Base-by-base conservation (phyloP, 495 filamentous ascomycete species). In the Pseudevernia furfuracea region DNA sequence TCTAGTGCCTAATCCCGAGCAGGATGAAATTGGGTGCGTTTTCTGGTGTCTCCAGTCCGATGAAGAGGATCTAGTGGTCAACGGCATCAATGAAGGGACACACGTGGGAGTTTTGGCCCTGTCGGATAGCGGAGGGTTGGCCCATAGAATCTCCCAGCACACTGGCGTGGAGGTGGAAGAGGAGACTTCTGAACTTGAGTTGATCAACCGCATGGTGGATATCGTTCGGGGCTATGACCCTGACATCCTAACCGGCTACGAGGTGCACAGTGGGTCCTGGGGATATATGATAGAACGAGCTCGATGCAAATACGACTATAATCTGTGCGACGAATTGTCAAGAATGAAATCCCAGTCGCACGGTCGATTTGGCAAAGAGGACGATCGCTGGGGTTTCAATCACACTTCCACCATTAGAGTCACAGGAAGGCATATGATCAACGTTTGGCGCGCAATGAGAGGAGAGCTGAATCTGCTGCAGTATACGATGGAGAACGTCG, bases 401-500 rank as follows among this genome's bases (percentile, higher is more conserved):
- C 89, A 90, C 61, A 92, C 91, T 4, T 93, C 91, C 7, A 89
- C 88, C 3, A 89, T 97, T 68, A 84, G 83, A 38, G 81, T 98
- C 19, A 97, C 92, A 1, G 94, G 94, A 6, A 85, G 94, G 66
- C 94, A 98, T 71, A 89, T 94, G 78, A 91, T 98, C 75, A 98
- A 97, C 67, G 89, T 97, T 58, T 98, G 95, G 94, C 84, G 94
- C 60, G 92, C 93, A 0, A 97, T 98, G 92, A 84, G 88, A 59
- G 84, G 88, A 63, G 94, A 97, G 76, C 74, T 97, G 38, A 95
- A 89, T 67, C 76, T 98, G 53, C 78, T 96, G 55, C 91, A 96
- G 70, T 97, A 97, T 71, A 94, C 89, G 0, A 91, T 96, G 87
- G 94, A 97, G 74, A 97, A 97, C 71, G 90, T 98, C 39, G 92